Conservation (phyloP, 2,329 filamentous ascomycete genomes). For the Aspergillus terreus region DNA sequence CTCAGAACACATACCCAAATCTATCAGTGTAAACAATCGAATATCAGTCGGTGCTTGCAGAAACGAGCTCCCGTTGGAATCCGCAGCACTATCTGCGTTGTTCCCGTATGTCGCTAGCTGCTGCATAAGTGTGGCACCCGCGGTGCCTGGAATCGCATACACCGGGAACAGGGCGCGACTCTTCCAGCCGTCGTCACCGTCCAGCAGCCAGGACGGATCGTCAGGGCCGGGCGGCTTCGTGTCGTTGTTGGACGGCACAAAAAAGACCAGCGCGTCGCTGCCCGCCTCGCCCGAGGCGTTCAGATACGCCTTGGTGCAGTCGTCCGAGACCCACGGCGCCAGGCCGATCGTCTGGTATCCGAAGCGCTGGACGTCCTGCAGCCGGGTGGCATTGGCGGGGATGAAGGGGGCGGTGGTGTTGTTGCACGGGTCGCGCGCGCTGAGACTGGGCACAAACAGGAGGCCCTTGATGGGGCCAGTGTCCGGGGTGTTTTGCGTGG, state of each 20-base stretch:
- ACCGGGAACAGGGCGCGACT: constrained; percentile 69
- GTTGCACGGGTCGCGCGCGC: constrained; percentile 57
- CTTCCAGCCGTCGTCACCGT: constrained; percentile 70
- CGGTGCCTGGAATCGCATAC: constrained; percentile 70
- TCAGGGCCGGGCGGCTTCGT: constrained; percentile 63
- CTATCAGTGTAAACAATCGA: constrained; percentile 50
- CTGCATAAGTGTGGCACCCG: constrained; percentile 66
- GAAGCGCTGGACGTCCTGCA: constrained; percentile 59
- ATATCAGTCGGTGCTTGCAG: constrained; percentile 7
- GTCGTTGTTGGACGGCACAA: constrained; percentile 41
- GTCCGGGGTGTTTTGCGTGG: constrained; percentile 60
- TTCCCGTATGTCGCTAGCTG: constrained; percentile 72
- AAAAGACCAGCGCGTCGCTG: constrained; percentile 58
- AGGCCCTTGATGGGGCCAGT: constrained; percentile 69
- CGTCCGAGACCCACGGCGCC: constrained; percentile 75
- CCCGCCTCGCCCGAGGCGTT: constrained; percentile 57
- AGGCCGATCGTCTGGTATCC: constrained; percentile 75
- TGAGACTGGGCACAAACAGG: constrained; percentile 76
- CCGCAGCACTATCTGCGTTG: constrained; percentile 24
- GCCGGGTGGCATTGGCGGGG: constrained; percentile 70
- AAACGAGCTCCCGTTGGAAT: constrained; percentile 18
- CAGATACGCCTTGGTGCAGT: constrained; percentile 73
- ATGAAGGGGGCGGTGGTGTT: constrained; percentile 62
- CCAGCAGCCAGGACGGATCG: constrained; percentile 66
- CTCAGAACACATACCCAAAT: constrained; percentile 34